Evolutionary conservation across 306 rosid genomes (phyloP).

Genomic region (Castanea mollissima): DNA sequence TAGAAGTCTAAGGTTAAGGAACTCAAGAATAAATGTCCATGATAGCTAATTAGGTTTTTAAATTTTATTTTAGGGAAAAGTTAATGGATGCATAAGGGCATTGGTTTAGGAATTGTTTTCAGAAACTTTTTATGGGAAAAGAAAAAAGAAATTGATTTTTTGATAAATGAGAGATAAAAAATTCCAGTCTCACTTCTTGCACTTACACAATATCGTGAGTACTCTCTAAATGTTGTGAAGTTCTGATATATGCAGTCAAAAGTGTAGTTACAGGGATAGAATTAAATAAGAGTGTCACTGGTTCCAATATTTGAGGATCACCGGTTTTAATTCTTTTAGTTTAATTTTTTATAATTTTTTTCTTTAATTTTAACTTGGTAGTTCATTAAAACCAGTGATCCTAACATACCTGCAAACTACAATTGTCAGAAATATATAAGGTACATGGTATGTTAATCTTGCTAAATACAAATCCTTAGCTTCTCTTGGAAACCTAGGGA

Average conservation of each 20-base stretch:
- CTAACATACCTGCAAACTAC: background rate
- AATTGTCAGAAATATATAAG: background rate
- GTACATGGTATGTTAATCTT: background rate
- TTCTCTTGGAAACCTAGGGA: background rate
- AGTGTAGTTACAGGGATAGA: background rate
- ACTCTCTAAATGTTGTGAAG: background rate
- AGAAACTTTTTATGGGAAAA: no score
- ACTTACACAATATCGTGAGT: background rate
- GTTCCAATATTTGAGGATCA: background rate
- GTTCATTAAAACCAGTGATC: background rate
- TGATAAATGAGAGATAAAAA: background rate
- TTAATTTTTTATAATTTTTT: no score
- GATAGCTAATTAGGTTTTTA: no score
- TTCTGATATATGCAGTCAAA: background rate
- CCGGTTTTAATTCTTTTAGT: no score
- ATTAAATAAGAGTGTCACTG: background rate
- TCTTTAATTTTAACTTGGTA: no score
- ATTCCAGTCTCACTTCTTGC: background rate
- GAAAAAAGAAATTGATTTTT: no score
- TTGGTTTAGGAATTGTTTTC: no score
- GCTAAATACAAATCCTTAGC: background rate
- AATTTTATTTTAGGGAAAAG: no score
- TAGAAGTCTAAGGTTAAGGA: no score
- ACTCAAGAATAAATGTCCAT: no score
- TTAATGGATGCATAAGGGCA: no score